Evolutionary conservation across 1,139 yeast species (phyloP), one percentile per base, ranked within the genome.

Genomic region (Debaryomycetaceae sp.): DNA sequence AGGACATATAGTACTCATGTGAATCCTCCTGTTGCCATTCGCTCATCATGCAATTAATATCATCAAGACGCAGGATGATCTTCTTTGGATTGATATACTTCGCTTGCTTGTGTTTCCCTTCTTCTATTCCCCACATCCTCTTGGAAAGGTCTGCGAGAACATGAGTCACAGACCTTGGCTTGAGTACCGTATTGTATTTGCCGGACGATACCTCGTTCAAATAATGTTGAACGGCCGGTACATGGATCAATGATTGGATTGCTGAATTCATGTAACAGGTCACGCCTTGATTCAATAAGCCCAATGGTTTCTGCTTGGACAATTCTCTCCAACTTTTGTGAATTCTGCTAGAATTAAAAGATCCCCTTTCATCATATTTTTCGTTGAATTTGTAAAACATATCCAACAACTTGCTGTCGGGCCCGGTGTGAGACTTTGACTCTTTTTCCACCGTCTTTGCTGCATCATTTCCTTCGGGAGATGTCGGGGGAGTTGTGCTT

Each of bases 11-110:
- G 65, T 91, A 93, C 65, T 93, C 99, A 64, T 93, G 99, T 1
- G 97, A 87, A 63, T 93, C 99, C 65, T 93, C 98, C 64, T 93
- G 99, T 63, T 89, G 91, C 96, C 96, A 90, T 61, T 85, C 93
- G 36, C 91, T 83, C 96, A 91, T 89, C 95, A 88, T 86, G 60
- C 96, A 89, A 63, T 91, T 91, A 56, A 91, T 89, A 55, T 89
- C 96, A 43, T 80, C 87, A 46, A 91, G 70, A 50, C 93, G 74
- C 43, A 76, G 75, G 45, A 90, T 84, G 54, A 91, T 73, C 55
- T 78, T 81, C 54, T 83, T 81, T 5, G 97, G 97, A 59, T 87
- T 83, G 47, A 85, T 72, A 55, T 74, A 83, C 49, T 74, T 72
- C 4, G 57, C 50, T 40, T 40, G 40, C 52, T 55, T 38, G 53